phyloP scores from a whole-genome alignment of 225 moss, liverwort and hornwort species.

The Marchantia polymorpha region DNA sequence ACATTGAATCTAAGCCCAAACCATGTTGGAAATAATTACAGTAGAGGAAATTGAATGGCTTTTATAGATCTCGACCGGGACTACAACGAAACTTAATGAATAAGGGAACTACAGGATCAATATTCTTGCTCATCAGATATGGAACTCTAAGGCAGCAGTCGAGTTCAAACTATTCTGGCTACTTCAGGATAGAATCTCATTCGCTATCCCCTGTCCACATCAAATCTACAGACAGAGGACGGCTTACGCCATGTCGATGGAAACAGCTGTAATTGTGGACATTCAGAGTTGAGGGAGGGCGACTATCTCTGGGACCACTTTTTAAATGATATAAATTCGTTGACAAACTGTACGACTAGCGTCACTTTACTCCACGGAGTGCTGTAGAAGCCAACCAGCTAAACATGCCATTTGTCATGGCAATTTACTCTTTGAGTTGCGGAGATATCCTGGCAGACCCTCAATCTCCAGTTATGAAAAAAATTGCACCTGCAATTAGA shows the following conservation, averaged over 20 bases:
- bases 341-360: not conserved
- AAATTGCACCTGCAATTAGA: slow-evolving; percentile 6
- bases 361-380: not conserved
- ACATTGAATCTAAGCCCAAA: slow-evolving; percentile 2
- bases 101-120: not conserved
- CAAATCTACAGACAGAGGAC: not conserved
- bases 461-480: not conserved
- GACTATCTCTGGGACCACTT: not conserved
- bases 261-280: not conserved
- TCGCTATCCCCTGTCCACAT: slow-evolving; percentile 8
- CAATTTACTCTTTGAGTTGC: not conserved
- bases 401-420: not conserved
- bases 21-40: slow-evolving; percentile 13
- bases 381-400: not conserved
- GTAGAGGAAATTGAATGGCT: slow-evolving; percentile 6
- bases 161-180: slow-evolving; percentile 1
- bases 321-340: not conserved
- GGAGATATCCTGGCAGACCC: slow-evolving; percentile 2
- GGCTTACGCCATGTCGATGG: slow-evolving; percentile 1
- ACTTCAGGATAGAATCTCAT: not conserved
- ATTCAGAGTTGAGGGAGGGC: not conserved
- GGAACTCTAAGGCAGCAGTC: slow-evolving; percentile 1
- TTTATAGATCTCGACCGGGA: slow-evolving; percentile 1
- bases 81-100: slow-evolving; percentile 1
- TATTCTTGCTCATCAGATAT: not conserved